Evolutionary conservation across 176 grass and related monocot species (phyloP).

Genomic region (maize (Zea mays)): DNA sequence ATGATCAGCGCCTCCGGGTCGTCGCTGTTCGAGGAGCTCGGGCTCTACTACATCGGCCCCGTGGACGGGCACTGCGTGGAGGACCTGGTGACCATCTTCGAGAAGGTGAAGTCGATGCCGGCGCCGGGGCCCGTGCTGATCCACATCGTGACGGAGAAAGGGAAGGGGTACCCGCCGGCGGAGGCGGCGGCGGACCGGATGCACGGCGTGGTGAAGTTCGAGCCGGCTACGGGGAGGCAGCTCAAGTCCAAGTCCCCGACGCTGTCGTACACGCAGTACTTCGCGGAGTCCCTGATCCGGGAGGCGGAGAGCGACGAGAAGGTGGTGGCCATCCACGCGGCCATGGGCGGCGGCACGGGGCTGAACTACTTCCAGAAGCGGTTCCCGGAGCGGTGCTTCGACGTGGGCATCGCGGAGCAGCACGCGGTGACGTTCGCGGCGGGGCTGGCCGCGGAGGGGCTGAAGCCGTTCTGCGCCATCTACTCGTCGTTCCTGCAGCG

Average conservation of each 20-base stretch:
- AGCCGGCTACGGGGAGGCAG: constrained; percentile 71
- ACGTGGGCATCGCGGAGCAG: constrained; percentile 97
- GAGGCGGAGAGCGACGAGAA: constrained; percentile 68
- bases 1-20: constrained; percentile 62
- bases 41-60: constrained; percentile 94
- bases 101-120: constrained; percentile 83
- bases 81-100: constrained; percentile 74
- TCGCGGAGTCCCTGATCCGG: constrained; percentile 72
- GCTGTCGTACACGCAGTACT: constrained; percentile 84
- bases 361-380: constrained; percentile 91
- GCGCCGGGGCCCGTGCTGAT: constrained; percentile 80
- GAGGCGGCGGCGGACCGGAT: constrained; percentile 84
- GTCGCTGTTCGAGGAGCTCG: constrained; percentile 91
- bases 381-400: constrained; percentile 95
- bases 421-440: constrained; percentile 94
- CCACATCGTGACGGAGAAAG: constrained; percentile 91
- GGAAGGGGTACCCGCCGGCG: constrained; percentile 84
- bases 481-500: constrained; percentile 97
- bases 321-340: constrained; percentile 93
- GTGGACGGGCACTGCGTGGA: constrained; percentile 85
- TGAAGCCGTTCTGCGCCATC: constrained; percentile 96
- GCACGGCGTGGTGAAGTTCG: constrained; percentile 94
- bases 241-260: constrained; percentile 50
- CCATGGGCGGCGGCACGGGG: constrained; percentile 94
- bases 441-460: constrained; percentile 74